Percentiles rank a stretch among this genome's conserved stretches.
Conservation (phyloP, 768 basidiomycete species). For the Mycena alexandri region DNA sequence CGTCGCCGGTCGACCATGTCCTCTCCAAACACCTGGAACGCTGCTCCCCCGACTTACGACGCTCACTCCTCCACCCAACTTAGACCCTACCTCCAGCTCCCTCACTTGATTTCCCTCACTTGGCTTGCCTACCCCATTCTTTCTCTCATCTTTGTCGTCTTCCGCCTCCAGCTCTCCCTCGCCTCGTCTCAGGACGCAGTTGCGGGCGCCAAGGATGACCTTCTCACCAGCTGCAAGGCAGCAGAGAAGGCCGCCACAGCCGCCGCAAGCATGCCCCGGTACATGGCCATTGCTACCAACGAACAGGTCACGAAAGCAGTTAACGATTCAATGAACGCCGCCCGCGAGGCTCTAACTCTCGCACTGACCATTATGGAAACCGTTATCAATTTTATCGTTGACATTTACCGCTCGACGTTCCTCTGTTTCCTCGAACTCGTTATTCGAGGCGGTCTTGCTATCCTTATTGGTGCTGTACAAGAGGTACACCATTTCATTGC, state of each 20-base stretch:
- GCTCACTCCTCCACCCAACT: constrained; percentile 51
- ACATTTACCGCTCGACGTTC: constrained; percentile 92
- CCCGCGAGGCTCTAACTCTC: constrained; percentile 78
- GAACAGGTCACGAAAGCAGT: constrained; percentile 82
- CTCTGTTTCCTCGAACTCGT: constrained; percentile 94
- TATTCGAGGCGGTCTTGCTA: constrained; percentile 81
- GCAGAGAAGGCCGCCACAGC: constrained; percentile 86
- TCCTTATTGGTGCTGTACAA: constrained; percentile 86
- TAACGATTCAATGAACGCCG: constrained; percentile 82
- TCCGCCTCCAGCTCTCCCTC: constrained; percentile 82
- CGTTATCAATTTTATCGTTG: constrained; percentile 92
- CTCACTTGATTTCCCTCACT: constrained; percentile 86
- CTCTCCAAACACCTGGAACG: constrained; percentile 26
- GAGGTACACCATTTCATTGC: constrained; percentile 65
- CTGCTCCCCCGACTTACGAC: constrained; percentile 37
- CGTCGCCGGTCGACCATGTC: constrained; percentile 54
- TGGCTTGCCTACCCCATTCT: constrained; percentile 94
- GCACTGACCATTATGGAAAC: constrained; percentile 88
- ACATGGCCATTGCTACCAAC: constrained; percentile 88
- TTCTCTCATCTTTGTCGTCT: constrained; percentile 89
- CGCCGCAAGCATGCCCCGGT: constrained; percentile 89
- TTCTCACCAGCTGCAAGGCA: constrained; percentile 88
- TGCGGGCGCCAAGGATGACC: constrained; percentile 75
- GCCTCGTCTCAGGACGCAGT: constrained; percentile 76
- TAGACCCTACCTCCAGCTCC: constrained; percentile 86